Evolutionary conservation across 371 early-diverging fungal genomes (phyloP).

Genomic region (Rhizopus arrhizus): DNA sequence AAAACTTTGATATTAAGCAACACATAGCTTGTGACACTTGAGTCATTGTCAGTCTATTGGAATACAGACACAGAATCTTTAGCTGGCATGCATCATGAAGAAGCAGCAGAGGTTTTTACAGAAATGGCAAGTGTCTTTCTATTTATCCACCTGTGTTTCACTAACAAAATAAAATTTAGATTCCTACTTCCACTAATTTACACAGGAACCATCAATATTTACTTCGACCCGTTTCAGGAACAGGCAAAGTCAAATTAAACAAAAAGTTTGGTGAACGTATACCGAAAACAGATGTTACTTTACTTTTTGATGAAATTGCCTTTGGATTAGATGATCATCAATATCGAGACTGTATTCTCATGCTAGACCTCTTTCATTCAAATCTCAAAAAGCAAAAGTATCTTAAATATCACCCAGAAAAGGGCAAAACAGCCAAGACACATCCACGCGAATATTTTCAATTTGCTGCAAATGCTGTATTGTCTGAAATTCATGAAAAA

Average conservation of each 20-base stretch:
- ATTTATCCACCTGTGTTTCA: too few species aligned
- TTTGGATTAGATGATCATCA: slow-evolving; percentile 80
- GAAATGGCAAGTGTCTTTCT: slow-evolving; percentile 27
- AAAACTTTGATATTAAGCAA: not conserved
- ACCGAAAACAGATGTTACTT: slow-evolving; percentile 57
- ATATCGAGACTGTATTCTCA: slow-evolving; percentile 66
- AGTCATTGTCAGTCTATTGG: slow-evolving; percentile 77
- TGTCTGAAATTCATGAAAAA: slow-evolving; percentile 75
- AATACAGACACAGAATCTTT: slow-evolving; percentile 70
- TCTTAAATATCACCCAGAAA: slow-evolving; percentile 71
- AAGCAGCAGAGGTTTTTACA: slow-evolving; percentile 33
- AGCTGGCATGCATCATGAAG: slow-evolving; percentile 38
- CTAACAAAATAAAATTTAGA: slow-evolving; percentile 23
- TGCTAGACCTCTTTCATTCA: slow-evolving; percentile 72
- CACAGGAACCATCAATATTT: slow-evolving; percentile 63
- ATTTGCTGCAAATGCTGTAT: slow-evolving; percentile 76
- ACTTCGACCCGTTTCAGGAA: slow-evolving; percentile 82
- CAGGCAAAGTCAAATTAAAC: slow-evolving; percentile 66
- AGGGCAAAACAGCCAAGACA: slow-evolving; percentile 61
- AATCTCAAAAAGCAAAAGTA: slow-evolving; percentile 76
- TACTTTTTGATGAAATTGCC: slow-evolving; percentile 79
- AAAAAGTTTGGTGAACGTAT: slow-evolving; percentile 51
- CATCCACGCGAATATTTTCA: slow-evolving; percentile 76
- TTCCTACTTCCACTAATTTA: slow-evolving; percentile 31
- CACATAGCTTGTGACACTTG: slow-evolving; percentile 63